Percentiles rank a stretch among this genome's conserved stretches.
phyloP scores from a whole-genome alignment of 2,329 filamentous ascomycete genomes.

The Monosporascus sp. region DNA sequence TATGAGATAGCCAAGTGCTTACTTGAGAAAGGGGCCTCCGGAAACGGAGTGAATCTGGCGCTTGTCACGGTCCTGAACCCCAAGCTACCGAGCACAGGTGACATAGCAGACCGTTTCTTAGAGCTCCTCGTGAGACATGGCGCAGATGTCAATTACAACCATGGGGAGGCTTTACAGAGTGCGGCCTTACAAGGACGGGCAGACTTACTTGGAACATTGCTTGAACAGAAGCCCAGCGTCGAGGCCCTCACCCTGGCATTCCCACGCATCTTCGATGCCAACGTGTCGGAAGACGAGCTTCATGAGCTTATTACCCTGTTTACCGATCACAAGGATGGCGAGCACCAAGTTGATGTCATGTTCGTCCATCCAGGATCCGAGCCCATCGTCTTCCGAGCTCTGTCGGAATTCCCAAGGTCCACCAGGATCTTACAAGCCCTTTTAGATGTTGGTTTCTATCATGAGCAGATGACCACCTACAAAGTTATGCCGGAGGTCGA shows the following conservation, averaged over 20 bases:
- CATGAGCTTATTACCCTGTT: conserved; percentile 48
- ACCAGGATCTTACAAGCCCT: conserved; percentile 45
- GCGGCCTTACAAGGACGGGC: conserved; percentile 48
- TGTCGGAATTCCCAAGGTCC: conserved; percentile 51
- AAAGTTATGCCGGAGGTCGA: conserved; percentile 40
- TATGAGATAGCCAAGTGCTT: conserved; percentile 42
- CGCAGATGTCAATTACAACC: conserved; percentile 44
- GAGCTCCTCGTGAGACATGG: conserved; percentile 36
- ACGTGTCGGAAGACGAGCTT: conserved; percentile 43
- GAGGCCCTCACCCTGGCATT: conserved; percentile 49
- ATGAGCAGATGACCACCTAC: conserved; percentile 46
- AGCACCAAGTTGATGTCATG: conserved; percentile 46
- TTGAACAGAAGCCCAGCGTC: conserved; percentile 44
- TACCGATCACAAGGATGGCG: conserved; percentile 42
- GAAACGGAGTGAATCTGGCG: conserved; percentile 39
- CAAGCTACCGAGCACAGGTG: conserved; percentile 31
- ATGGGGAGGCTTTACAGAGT: conserved; percentile 48
- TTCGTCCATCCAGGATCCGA: conserved; percentile 35
- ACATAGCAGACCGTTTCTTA: conserved; percentile 41
- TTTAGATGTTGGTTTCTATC: conserved; percentile 53
- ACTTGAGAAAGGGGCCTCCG: conserved; percentile 43
- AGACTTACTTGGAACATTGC: conserved; percentile 43
- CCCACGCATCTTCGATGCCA: conserved; percentile 49
- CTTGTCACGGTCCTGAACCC: conserved; percentile 42
- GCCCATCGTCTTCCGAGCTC: conserved; percentile 47